Evolutionary conservation across 805 yeast species (phyloP), one percentile per base, ranked within the genome.

Genomic region (Kodamaea hsintzibuensis): DNA sequence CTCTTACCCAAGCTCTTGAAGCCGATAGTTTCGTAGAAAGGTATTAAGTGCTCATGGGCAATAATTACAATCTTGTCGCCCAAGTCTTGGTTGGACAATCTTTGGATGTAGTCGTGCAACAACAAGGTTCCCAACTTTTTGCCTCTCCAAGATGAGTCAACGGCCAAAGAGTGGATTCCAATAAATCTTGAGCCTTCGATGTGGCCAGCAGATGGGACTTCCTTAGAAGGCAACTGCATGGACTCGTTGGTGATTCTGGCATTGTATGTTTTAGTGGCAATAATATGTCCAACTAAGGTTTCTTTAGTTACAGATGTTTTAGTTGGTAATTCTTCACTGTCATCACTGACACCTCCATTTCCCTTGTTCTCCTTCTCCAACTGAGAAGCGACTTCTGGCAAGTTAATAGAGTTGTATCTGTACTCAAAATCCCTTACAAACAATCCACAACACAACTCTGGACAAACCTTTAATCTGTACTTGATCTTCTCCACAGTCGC

Each of bases 401-500:
- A 66, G 58, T 74, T 74, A 50, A 73, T 68, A 12, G 78, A 74
- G 50, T 72, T 71, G 63, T 74, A 78, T 57, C 70, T 70, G 62
- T 75, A 71, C 30, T 65, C 75, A 69, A 87, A 88, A 53, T 83
- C 83, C 65, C 97, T 79, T 50, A 91, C 77, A 64, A 93, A 95
- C 53, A 95, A 77, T 1, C 98, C 98, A 5, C 92, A 83, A 59
- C 95, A 84, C 54, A 93, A 80, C 68, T 93, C 99, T 8, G 98
- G 98, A 67, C 98, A 92, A 3, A 76, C 83, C 1, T 79, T 79
- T 58, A 93, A 77, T 61, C 98, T 80, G 74, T 89, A 93, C 58
- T 72, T 73, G 52, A 76, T 69, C 59, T 81, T 85, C 49, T 84
- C 90, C n/a, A 63, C 64, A 10, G 89, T 67, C 44, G 89, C 86